These are phyloP conservation scores for Ogataea henricii DNA, from an alignment of 805 yeast genomes.

Conservation along the genomic window DNA sequence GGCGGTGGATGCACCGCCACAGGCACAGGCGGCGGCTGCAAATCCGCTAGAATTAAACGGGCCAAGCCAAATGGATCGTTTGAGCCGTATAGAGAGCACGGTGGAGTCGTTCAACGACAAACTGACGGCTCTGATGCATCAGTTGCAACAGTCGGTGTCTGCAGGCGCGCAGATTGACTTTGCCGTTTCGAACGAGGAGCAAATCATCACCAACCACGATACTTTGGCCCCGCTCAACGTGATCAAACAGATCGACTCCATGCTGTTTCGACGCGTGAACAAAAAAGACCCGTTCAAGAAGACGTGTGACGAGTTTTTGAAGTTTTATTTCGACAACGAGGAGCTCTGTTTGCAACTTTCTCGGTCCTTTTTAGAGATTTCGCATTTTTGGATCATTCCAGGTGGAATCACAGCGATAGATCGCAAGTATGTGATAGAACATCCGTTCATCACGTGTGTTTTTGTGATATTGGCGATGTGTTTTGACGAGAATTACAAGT, in stretches of 20 bases:
- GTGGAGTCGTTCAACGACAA: slow-evolving; percentile 21
- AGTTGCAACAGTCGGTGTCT: slow-evolving; percentile 18
- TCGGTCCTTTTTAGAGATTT: slow-evolving; percentile 49
- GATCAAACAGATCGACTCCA: slow-evolving; percentile 33
- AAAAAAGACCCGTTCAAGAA: slow-evolving; percentile 35
- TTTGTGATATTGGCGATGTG: slow-evolving; percentile 57
- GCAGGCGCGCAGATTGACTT: slow-evolving; percentile 17
- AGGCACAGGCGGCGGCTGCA: not conserved
- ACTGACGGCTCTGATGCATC: slow-evolving; percentile 17
- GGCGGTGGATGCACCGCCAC: not conserved
- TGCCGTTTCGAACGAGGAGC: slow-evolving; percentile 15
- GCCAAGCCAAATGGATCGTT: slow-evolving; percentile 9
- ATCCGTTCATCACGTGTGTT: slow-evolving; percentile 57
- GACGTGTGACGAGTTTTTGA: slow-evolving; percentile 46
- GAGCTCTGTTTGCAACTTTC: slow-evolving; percentile 46
- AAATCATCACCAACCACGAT: slow-evolving; percentile 18
- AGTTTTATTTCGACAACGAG: slow-evolving; percentile 47
- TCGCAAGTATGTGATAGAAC: slow-evolving; percentile 46
- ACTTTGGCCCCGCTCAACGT: slow-evolving; percentile 34
- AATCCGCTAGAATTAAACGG: not conserved
- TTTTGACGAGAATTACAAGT: slow-evolving; percentile 53
- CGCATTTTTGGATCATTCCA: slow-evolving; percentile 64
- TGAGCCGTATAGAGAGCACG: slow-evolving; percentile 16
- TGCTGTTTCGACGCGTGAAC: slow-evolving; percentile 26
- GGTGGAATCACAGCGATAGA: slow-evolving; percentile 56